phyloP scores from a whole-genome alignment of 176 grass and related monocot genomes.

The Aegilops tauschii region DNA sequence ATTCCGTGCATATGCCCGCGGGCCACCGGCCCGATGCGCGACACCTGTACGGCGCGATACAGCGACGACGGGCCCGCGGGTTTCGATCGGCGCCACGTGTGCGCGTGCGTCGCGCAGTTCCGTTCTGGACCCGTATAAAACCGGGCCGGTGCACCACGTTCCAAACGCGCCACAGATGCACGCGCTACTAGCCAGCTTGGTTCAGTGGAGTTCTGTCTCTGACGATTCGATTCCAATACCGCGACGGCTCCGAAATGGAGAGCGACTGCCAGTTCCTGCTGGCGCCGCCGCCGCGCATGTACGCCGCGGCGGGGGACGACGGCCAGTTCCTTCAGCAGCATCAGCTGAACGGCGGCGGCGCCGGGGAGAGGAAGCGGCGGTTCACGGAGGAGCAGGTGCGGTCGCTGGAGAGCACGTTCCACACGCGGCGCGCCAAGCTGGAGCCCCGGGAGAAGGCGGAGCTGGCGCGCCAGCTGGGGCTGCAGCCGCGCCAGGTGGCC shows the following conservation, averaged over 20 bases:
- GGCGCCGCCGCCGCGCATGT: neutral
- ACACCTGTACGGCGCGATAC: constrained; percentile 15
- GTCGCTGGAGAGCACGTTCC: constrained; percentile 86
- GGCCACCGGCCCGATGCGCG: neutral
- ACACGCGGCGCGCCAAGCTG: constrained; percentile 63
- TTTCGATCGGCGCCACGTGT: constrained; percentile 8
- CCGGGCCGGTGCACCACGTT: neutral
- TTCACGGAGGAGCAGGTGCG: constrained; percentile 94
- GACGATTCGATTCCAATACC: neutral
- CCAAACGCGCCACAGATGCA: neutral
- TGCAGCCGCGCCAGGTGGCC: constrained; percentile 93
- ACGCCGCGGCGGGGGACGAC: neutral
- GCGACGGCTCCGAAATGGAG: constrained; percentile 19
- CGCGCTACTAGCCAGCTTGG: neutral
- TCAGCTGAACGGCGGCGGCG: neutral
- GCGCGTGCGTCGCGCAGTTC: neutral
- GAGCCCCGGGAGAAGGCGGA: constrained; percentile 74
- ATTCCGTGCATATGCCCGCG: neutral
- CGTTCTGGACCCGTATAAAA: constrained; percentile 18
- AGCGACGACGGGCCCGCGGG: neutral
- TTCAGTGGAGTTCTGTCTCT: neutral
- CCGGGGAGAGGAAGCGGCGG: constrained; percentile 64
- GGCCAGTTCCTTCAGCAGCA: neutral
- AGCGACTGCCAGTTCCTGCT: constrained; percentile 20
- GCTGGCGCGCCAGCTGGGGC: constrained; percentile 73